These are phyloP conservation scores for Fusarium sp. DNA, from an alignment of 2,329 filamentous ascomycete species.

Conservation along the genomic window DNA sequence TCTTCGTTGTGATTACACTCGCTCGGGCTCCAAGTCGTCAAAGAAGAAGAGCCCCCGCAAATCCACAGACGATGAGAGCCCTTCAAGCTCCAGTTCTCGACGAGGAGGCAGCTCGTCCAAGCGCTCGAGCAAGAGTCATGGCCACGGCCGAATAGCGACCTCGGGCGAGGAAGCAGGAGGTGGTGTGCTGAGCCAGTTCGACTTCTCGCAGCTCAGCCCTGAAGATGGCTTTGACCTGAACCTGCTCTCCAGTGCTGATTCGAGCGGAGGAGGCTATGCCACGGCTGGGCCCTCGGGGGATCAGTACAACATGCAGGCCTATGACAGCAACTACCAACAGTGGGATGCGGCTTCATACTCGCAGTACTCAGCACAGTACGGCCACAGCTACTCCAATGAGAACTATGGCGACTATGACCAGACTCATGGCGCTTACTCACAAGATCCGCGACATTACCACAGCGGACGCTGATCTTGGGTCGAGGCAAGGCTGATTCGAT, in stretches of 20 bases:
- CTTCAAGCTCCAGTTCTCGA: slow-evolving; percentile 38
- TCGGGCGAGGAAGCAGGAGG: slow-evolving; percentile 42
- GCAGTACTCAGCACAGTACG: slow-evolving; percentile 40
- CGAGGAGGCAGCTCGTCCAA: slow-evolving; percentile 43
- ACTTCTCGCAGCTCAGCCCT: slow-evolving; percentile 49
- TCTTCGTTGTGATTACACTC: slow-evolving; percentile 54
- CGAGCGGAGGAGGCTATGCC: slow-evolving; percentile 44
- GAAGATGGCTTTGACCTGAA: slow-evolving; percentile 52
- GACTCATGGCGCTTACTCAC: slow-evolving; percentile 32
- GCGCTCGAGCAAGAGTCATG: slow-evolving; percentile 38
- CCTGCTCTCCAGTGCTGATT: slow-evolving; percentile 42
- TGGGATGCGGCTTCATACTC: slow-evolving; percentile 37
- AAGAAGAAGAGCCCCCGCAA: slow-evolving; percentile 49
- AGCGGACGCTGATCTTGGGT: slow-evolving; percentile 22
- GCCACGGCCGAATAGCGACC: slow-evolving; percentile 33
- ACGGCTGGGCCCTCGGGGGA: slow-evolving; percentile 36
- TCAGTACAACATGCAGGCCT: slow-evolving; percentile 36
- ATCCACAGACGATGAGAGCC: slow-evolving; percentile 39
- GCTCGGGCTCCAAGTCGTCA: slow-evolving; percentile 51
- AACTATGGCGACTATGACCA: slow-evolving; percentile 44
- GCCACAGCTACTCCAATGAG: slow-evolving; percentile 37
- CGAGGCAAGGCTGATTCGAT: slow-evolving; percentile 31
- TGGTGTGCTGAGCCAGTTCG: slow-evolving; percentile 46
- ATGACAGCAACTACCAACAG: slow-evolving; percentile 32
- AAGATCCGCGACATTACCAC: slow-evolving; percentile 40